phyloP scores from a whole-genome alignment of 2,329 filamentous ascomycete species.

The Mycogone perniciosa region DNA sequence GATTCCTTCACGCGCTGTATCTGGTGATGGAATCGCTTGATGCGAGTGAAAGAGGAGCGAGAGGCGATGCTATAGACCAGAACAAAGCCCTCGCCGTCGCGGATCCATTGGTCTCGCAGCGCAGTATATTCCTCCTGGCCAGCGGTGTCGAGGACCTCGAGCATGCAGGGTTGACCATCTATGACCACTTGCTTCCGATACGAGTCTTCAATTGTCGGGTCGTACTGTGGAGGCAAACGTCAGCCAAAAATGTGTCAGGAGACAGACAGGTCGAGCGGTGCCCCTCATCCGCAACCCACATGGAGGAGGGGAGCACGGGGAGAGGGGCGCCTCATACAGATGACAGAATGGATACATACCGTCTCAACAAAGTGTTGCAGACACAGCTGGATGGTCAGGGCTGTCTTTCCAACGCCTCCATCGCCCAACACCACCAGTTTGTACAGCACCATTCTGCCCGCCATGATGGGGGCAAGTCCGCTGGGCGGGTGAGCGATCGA shows the following conservation, averaged over 20 bases:
- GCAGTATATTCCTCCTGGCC: slow-evolving; percentile 99
- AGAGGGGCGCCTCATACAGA: background rate
- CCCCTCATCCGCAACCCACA: slow-evolving; percentile 8
- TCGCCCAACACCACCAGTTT: slow-evolving; percentile 94
- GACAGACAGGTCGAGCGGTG: slow-evolving; percentile 4
- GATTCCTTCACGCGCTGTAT: slow-evolving; percentile 97
- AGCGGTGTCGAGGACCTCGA: slow-evolving; percentile 93
- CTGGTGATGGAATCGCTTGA: slow-evolving; percentile 93
- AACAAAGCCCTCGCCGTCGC: slow-evolving; percentile 94
- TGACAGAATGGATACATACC: slow-evolving; percentile 38
- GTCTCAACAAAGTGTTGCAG: slow-evolving; percentile 98
- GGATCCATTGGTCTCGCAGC: slow-evolving; percentile 94
- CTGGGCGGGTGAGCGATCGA: slow-evolving; percentile 17
- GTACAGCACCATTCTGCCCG: slow-evolving; percentile 91
- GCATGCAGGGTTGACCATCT: slow-evolving; percentile 91
- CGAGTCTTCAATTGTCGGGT: slow-evolving; percentile 82
- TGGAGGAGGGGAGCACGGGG: slow-evolving; percentile 1
- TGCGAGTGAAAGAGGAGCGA: slow-evolving; percentile 87
- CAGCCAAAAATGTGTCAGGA: slow-evolving; percentile 3
- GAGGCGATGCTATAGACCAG: slow-evolving; percentile 98
- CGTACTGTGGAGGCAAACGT: slow-evolving; percentile 51
- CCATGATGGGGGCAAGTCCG: slow-evolving; percentile 49
- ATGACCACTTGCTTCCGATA: slow-evolving; percentile 89
- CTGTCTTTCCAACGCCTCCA: slow-evolving; percentile 90
- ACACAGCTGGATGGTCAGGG: slow-evolving; percentile 92